Evolutionary conservation across 441 rosid genomes (phyloP).

Genomic region (Aleurites moluccanus): DNA sequence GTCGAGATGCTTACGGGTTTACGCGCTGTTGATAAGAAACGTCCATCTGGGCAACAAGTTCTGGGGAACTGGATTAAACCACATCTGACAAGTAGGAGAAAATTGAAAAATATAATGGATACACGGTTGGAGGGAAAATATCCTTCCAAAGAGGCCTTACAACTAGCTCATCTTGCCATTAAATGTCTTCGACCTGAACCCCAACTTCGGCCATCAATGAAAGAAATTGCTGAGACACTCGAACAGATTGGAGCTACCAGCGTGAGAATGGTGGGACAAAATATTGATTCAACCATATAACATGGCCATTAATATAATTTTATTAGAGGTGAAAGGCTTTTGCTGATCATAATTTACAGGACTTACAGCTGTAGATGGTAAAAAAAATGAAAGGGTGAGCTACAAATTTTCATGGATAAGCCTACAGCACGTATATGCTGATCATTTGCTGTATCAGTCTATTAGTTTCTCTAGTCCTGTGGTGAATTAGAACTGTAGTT

Average conservation of each 20-base stretch:
- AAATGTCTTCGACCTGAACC: not conserved
- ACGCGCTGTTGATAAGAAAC: not conserved
- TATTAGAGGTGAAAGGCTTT: not conserved
- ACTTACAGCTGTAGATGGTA: too few relatives aligned
- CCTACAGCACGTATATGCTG: not conserved
- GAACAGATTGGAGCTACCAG: not conserved
- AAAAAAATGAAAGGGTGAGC: not conserved
- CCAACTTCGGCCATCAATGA: conserved; percentile 4
- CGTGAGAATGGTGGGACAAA: not conserved
- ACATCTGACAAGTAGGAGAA: not conserved
- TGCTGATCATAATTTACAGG: not conserved
- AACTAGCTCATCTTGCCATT: conserved; percentile 12
- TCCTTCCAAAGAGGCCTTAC: not conserved
- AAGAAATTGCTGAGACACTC: not conserved
- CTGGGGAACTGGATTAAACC: conserved; percentile 1
- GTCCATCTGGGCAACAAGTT: not conserved
- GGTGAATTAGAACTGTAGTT: not conserved
- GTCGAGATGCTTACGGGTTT: conserved; percentile 5
- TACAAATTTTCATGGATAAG: not conserved
- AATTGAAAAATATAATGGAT: conserved; percentile 7
- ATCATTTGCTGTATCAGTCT: not conserved
- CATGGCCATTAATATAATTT: not conserved
- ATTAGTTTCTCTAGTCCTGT: not conserved
- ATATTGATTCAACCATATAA: not conserved
- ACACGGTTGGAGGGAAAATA: conserved; percentile 2